Percentiles rank a stretch among this genome's conserved stretches.
Conservation (phyloP, 2,329 filamentous ascomycete genomes). For the Didymella exigua region DNA sequence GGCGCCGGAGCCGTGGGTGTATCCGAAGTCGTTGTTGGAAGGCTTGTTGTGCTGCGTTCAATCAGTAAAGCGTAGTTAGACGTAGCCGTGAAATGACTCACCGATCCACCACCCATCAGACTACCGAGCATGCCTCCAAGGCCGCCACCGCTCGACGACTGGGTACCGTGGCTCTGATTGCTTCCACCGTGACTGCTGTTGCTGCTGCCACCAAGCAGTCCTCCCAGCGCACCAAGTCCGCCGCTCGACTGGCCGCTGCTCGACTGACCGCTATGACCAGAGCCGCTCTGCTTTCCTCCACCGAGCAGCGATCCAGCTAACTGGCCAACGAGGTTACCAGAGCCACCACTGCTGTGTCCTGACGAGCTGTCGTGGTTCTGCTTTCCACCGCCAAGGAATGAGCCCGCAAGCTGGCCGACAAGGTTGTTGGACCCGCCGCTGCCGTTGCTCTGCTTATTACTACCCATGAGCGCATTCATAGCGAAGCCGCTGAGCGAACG, state of each 20-base stretch:
- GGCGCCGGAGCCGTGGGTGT: slow-evolving; percentile 60
- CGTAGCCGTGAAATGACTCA: slow-evolving; percentile 23
- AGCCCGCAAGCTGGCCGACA: slow-evolving; percentile 62
- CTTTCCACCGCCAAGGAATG: slow-evolving; percentile 48
- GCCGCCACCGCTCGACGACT: slow-evolving; percentile 15
- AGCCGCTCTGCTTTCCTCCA: slow-evolving; percentile 48
- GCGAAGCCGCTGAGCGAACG: slow-evolving; percentile 65
- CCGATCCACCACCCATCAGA: slow-evolving; percentile 45
- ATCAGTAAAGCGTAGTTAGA: slow-evolving; percentile 7
- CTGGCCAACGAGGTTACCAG: slow-evolving; percentile 57
- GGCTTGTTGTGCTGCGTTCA: slow-evolving; percentile 43
- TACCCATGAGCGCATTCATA: slow-evolving; percentile 60
- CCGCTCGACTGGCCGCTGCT: slow-evolving; percentile 15
- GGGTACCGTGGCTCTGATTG: slow-evolving; percentile 10
- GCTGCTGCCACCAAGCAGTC: slow-evolving; percentile 13
- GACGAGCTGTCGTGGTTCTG: slow-evolving; percentile 39
- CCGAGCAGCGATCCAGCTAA: slow-evolving; percentile 57
- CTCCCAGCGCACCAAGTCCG: slow-evolving; percentile 31
- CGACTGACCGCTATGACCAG: slow-evolving; percentile 26
- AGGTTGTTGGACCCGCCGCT: slow-evolving; percentile 46
- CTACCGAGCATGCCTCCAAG: slow-evolving; percentile 42
- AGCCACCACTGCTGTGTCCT: slow-evolving; percentile 42
- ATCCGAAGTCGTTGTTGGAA: slow-evolving; percentile 58
- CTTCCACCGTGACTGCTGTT: slow-evolving; percentile 1
- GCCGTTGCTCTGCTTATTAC: slow-evolving; percentile 39